These are phyloP conservation scores for Amauroascus niger DNA, from an alignment of 2,329 filamentous ascomycete genomes.

Conservation along the genomic window DNA sequence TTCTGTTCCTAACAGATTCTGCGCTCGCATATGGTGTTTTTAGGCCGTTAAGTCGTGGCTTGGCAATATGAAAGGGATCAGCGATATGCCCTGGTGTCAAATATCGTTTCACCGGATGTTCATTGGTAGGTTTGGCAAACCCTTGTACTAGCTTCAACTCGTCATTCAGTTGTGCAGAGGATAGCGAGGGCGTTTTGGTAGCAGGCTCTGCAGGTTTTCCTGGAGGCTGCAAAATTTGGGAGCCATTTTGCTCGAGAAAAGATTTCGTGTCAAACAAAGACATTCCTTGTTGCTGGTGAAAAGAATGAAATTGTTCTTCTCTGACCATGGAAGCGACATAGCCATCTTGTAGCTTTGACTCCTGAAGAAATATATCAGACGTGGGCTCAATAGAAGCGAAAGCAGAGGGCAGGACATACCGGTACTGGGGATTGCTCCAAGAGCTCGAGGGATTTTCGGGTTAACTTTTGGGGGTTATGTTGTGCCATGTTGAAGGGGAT, in stretches of 20 bases:
- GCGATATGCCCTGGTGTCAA: constrained; percentile 1
- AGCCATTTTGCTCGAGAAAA: neutral
- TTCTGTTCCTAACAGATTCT: constrained; percentile 1
- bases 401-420: neutral
- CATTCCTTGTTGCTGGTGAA: neutral
- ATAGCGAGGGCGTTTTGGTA: neutral
- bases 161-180: neutral
- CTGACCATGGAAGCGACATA: neutral
- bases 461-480: neutral
- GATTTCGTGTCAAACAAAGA: neutral
- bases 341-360: neutral
- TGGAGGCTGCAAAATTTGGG: neutral
- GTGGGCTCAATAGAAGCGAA: neutral
- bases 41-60: neutral
- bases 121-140: neutral
- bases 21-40: constrained; percentile 1
- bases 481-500: neutral
- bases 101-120: constrained; percentile 6
- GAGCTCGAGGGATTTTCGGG: neutral
- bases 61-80: neutral
- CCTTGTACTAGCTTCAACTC: constrained; percentile 1
- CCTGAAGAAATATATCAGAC: neutral
- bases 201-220: neutral
- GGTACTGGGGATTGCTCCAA: neutral
- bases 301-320: constrained; percentile 1